These are phyloP conservation scores for Volvox africanus DNA, from an alignment of 139 green algal genomes.

Conservation along the genomic window DNA sequence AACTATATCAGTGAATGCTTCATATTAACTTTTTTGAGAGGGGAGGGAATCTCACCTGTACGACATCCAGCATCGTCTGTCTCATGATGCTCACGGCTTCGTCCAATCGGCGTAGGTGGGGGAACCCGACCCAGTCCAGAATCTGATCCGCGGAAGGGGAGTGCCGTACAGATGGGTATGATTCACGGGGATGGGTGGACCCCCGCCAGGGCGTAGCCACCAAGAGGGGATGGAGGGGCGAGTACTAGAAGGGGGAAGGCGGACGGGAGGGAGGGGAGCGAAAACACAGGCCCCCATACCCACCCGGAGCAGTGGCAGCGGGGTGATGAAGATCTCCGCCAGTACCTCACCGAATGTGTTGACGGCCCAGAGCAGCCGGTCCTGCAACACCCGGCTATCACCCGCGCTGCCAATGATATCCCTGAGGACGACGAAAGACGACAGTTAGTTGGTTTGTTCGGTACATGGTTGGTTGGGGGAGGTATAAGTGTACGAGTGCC, in stretches of 20 bases:
- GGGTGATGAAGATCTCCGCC: constrained; percentile 83
- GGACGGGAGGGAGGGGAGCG: background rate
- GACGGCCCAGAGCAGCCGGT: constrained; percentile 73
- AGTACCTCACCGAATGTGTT: constrained; percentile 77
- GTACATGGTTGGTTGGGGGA: too few species aligned
- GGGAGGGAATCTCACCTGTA: background rate
- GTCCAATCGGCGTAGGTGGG: constrained; percentile 63
- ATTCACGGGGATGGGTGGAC: background rate
- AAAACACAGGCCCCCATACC: background rate
- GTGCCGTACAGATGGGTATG: too few species aligned
- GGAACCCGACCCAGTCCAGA: constrained; percentile 60
- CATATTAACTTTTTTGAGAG: too few species aligned
- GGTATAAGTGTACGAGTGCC: too few species aligned
- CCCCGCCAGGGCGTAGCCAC: too few species aligned
- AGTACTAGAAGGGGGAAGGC: background rate
- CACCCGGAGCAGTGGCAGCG: constrained; percentile 73
- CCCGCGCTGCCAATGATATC: constrained; percentile 42
- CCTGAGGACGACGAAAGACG: background rate
- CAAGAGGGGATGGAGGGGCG: background rate
- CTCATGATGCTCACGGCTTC: constrained; percentile 64
- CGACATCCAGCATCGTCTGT: constrained; percentile 64
- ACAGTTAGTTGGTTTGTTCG: background rate
- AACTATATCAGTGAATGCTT: too few species aligned
- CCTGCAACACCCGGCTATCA: constrained; percentile 47
- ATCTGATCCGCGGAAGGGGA: constrained; percentile 27